Evolutionary conservation across 2,329 filamentous ascomycete genomes (phyloP).

Genomic region (Exserohilum rostratum): DNA sequence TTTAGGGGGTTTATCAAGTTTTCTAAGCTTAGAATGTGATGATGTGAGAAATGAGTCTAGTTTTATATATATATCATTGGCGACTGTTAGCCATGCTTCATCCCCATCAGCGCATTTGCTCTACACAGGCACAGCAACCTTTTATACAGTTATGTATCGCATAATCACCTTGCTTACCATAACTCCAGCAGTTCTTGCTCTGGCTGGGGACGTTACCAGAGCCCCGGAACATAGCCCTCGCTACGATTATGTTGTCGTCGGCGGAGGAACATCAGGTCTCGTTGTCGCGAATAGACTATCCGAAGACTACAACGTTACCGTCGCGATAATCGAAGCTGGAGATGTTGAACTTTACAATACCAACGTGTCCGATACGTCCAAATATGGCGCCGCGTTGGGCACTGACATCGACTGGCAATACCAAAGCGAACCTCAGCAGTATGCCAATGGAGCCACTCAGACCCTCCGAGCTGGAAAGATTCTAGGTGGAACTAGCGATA

Average conservation of each 20-base stretch:
- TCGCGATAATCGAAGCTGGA: constrained; percentile 2
- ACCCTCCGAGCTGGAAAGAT: neutral
- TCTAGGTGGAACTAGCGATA: neutral
- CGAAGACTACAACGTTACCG: neutral
- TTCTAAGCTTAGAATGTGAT: neutral
- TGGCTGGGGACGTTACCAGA: neutral
- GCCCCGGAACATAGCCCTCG: neutral
- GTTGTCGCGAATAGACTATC: constrained; percentile 1
- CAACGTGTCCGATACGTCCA: neutral
- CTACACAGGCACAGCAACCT: neutral
- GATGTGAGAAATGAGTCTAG: neutral
- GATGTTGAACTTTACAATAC: neutral
- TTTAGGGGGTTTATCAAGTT: neutral
- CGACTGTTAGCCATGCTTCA: neutral
- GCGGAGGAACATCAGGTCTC: neutral
- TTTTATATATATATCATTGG: neutral
- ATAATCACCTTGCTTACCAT: neutral
- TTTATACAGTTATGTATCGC: neutral
- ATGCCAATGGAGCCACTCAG: neutral
- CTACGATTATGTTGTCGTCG: neutral
- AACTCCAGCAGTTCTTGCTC: neutral
- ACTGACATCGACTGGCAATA: constrained; percentile 2
- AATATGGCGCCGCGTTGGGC: neutral
- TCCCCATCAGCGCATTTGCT: neutral
- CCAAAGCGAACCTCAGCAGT: neutral